phyloP scores from a whole-genome alignment of 2,329 filamentous ascomycete species.

The Coniochaeta sp. region DNA sequence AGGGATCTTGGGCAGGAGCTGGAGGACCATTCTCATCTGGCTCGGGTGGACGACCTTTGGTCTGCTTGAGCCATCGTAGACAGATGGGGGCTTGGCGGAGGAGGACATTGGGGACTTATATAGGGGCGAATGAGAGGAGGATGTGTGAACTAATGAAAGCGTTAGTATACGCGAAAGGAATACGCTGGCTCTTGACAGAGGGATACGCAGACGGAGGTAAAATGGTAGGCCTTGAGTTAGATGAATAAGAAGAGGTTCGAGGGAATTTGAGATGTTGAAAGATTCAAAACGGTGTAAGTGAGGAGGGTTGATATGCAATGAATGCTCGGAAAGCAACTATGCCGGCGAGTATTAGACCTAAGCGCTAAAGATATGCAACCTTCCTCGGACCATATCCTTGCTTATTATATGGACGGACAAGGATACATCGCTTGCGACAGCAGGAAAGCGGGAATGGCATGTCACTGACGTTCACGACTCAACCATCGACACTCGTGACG shows the following conservation, averaged over 20 bases:
- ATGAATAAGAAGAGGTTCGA: too few species aligned
- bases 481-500: background rate
- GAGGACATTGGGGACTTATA: background rate
- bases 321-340: background rate
- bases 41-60: slow-evolving; percentile 2
- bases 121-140: background rate
- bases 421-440: background rate
- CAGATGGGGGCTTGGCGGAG: background rate
- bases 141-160: background rate
- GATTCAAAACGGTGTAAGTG: too few species aligned
- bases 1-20: slow-evolving; percentile 50
- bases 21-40: slow-evolving; percentile 14
- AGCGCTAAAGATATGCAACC: background rate
- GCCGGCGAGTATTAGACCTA: background rate
- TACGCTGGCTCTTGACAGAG: too few species aligned
- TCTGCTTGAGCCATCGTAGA: background rate
- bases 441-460: background rate
- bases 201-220: background rate
- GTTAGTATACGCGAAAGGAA: too few species aligned
- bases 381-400: background rate
- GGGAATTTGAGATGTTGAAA: background rate
- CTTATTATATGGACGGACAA: background rate
- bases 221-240: too few species aligned
- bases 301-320: background rate
- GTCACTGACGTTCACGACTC: background rate